Percentiles rank a stretch among this genome's conserved stretches.
Conservation (phyloP, 2,329 filamentous ascomycete species). For the Fusarium nodosum region DNA sequence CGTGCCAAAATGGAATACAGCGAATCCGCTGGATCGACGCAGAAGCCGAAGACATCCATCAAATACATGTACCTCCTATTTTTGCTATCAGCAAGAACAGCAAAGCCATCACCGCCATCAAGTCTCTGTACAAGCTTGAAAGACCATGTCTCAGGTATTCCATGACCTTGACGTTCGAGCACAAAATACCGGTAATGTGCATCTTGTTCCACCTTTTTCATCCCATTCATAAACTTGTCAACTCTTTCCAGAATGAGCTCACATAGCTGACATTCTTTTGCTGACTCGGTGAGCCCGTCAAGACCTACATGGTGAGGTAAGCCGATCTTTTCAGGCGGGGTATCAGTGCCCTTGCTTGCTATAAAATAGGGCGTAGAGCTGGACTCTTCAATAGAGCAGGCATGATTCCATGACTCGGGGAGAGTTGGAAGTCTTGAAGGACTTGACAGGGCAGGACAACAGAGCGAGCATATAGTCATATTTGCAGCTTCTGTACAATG, state of each 20-base stretch:
- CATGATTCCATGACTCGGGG: neutral
- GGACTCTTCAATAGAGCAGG: neutral
- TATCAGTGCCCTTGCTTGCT: neutral
- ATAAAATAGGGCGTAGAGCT: neutral
- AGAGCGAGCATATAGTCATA: neutral
- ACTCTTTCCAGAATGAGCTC: neutral
- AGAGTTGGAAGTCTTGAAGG: neutral
- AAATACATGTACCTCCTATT: neutral
- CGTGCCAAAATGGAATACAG: rapidly evolving
- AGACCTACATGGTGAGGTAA: neutral
- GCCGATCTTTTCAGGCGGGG: neutral
- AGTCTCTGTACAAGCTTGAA: slow-evolving; percentile 14
- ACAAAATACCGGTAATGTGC: neutral
- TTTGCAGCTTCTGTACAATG: neutral
- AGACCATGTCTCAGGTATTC: neutral
- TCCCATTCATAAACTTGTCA: neutral
- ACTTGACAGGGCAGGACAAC: neutral
- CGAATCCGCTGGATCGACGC: slow-evolving; percentile 5
- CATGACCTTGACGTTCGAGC: slow-evolving; percentile 6
- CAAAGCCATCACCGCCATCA: slow-evolving; percentile 22
- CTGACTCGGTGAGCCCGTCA: neutral
- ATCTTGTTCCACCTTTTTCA: neutral
- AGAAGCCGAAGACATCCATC: slow-evolving; percentile 17
- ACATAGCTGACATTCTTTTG: neutral
- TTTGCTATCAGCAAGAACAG: neutral